phyloP scores from a whole-genome alignment of 352 stramenopile species.

The Phytophthora lateralis region DNA sequence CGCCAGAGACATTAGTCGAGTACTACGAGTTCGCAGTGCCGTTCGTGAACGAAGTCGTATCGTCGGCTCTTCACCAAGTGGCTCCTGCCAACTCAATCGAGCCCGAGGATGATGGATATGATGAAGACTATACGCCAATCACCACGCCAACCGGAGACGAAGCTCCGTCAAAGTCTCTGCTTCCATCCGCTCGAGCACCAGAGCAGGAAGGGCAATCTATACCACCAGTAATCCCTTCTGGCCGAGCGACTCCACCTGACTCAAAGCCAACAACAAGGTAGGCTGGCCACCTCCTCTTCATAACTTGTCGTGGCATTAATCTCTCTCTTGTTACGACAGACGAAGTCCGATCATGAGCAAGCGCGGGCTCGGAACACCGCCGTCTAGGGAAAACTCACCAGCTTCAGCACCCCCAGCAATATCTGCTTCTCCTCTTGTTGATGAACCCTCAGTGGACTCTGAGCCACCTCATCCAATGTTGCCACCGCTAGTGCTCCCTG shows the following conservation, averaged over 20 bases:
- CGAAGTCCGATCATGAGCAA: constrained; percentile 37
- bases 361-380: constrained; percentile 24
- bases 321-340: constrained; percentile 4
- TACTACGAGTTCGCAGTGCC: constrained; percentile 11
- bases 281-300: background rate
- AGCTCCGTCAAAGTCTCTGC: background rate
- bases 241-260: constrained; percentile 24
- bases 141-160: constrained; percentile 14
- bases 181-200: constrained; percentile 6
- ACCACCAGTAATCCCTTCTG: constrained; percentile 2
- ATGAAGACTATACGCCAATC: constrained; percentile 30
- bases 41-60: constrained; percentile 20
- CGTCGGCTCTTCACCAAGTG: constrained; percentile 11
- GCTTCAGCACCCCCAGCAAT: constrained; percentile 14
- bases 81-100: background rate
- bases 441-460: background rate
- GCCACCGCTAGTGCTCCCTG: constrained; percentile 27
- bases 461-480: constrained; percentile 4
- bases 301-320: constrained; percentile 3
- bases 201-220: background rate
- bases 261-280: constrained; percentile 21
- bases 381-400: constrained; percentile 1
- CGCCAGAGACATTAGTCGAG: background rate
- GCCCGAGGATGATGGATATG: constrained; percentile 19
- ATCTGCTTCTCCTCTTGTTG: background rate